Percentiles rank a stretch among this genome's conserved stretches.
Evolutionary conservation across 768 basidiomycete species (phyloP).

Genomic region (Fomitopsis serialis): DNA sequence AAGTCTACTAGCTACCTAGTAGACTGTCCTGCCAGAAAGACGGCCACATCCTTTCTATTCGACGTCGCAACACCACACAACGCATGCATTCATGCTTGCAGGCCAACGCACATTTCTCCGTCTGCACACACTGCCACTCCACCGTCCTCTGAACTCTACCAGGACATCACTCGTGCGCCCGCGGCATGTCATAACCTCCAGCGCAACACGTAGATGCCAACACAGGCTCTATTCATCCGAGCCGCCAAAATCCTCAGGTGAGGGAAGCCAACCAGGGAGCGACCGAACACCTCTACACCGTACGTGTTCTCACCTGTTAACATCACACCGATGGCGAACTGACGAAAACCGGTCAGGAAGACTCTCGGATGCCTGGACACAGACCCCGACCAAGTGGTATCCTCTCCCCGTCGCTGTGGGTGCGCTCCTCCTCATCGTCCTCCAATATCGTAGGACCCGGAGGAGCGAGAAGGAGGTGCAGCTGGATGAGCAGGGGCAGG

Average conservation of each 20-base stretch:
- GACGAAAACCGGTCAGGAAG: constrained; percentile 36
- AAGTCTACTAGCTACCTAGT: no score
- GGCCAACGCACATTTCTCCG: no score
- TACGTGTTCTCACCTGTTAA: neutral
- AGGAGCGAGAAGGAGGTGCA: constrained; percentile 57
- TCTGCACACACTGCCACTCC: neutral
- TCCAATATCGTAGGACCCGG: constrained; percentile 66
- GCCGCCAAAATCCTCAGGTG: neutral
- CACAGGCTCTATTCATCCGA: neutral
- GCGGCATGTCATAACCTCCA: neutral
- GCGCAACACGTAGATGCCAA: neutral
- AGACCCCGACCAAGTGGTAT: constrained; percentile 93
- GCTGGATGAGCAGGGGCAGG: constrained; percentile 78
- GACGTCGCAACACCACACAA: no score
- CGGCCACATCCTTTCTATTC: no score
- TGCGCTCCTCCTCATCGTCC: constrained; percentile 75
- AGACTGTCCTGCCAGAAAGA: no score
- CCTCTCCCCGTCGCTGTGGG: constrained; percentile 89
- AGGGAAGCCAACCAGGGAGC: neutral
- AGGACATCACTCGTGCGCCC: constrained; percentile 1
- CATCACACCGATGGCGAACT: neutral
- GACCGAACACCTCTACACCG: neutral
- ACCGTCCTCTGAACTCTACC: neutral
- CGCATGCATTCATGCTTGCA: no score
- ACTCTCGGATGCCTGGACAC: constrained; percentile 72